A percentile compares a stretch with the other conserved stretches of the same genome.
Evolutionary conservation across 2,329 filamentous ascomycete species (phyloP).

Genomic region (Exserohilum turcica): DNA sequence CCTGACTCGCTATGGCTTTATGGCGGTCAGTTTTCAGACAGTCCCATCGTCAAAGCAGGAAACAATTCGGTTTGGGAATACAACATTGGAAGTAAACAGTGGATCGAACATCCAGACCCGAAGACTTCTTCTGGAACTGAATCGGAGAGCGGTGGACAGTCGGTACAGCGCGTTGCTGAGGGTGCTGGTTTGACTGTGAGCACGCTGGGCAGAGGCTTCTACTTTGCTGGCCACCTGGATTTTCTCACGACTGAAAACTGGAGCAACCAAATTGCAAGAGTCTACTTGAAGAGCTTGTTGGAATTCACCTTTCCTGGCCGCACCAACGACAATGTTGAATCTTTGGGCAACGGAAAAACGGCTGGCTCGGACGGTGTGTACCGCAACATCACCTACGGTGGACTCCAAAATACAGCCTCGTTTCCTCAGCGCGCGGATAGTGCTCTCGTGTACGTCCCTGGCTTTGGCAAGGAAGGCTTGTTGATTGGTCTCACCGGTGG

Average conservation of each 20-base stretch:
- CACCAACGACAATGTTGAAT: slow-evolving; percentile 65
- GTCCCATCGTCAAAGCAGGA: slow-evolving; percentile 61
- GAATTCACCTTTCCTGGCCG: slow-evolving; percentile 78
- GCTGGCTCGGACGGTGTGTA: slow-evolving; percentile 68
- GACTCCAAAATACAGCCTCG: slow-evolving; percentile 66
- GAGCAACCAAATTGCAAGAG: slow-evolving; percentile 65
- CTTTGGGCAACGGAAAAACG: slow-evolving; percentile 58
- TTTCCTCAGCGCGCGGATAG: slow-evolving; percentile 78
- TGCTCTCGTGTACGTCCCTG: slow-evolving; percentile 74
- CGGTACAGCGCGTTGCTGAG: slow-evolving; percentile 72
- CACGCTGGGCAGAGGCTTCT: slow-evolving; percentile 73
- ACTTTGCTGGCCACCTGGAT: slow-evolving; percentile 79
- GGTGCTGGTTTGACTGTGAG: slow-evolving; percentile 74
- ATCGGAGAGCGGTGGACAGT: slow-evolving; percentile 60
- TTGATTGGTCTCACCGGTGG: slow-evolving; percentile 80
- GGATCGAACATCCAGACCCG: slow-evolving; percentile 67
- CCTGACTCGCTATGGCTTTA: slow-evolving; percentile 73
- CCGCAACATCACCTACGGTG: slow-evolving; percentile 75
- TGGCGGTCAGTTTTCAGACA: slow-evolving; percentile 73
- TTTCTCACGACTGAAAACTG: slow-evolving; percentile 67
- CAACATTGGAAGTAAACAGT: slow-evolving; percentile 62
- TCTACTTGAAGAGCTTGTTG: slow-evolving; percentile 75
- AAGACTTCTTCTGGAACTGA: slow-evolving; percentile 67
- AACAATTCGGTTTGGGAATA: slow-evolving; percentile 73
- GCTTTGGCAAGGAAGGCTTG: slow-evolving; percentile 75